These are phyloP conservation scores for Xylariales sp. DNA, from an alignment of 2,329 filamentous ascomycete genomes.

Conservation along the genomic window DNA sequence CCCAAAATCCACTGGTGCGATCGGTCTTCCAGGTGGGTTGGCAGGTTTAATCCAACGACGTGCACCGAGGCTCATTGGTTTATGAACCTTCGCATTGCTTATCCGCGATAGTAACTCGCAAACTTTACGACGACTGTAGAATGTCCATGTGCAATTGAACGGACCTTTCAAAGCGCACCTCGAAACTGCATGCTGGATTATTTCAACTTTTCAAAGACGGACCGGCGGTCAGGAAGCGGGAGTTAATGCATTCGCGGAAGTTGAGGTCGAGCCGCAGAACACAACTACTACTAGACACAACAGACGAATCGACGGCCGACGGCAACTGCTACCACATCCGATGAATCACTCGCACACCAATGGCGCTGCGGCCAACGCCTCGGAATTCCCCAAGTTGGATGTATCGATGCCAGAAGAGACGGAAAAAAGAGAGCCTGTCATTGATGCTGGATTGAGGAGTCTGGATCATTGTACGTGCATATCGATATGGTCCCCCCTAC, in stretches of 20 bases:
- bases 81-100: no score
- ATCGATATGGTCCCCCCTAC: neutral
- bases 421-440: conserved; percentile 26
- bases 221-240: neutral
- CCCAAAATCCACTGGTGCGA: no score
- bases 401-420: conserved; percentile 38
- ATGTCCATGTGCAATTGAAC: no score
- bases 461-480: conserved; percentile 66
- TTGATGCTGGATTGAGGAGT: conserved; percentile 75
- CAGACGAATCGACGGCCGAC: conserved; percentile 9
- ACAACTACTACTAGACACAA: neutral
- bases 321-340: conserved; percentile 13
- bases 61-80: no score
- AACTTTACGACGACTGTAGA: no score
- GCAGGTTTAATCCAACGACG: neutral
- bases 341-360: conserved; percentile 30
- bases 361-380: conserved; percentile 21
- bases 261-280: no score
- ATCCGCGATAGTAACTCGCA: no score
- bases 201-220: no score
- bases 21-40: neutral
- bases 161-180: no score
- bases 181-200: no score
- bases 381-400: conserved; percentile 6
- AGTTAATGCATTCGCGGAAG: conserved; percentile 4